These are phyloP conservation scores for Fusarium torulosum DNA, from an alignment of 2,329 filamentous ascomycete genomes.

Conservation along the genomic window DNA sequence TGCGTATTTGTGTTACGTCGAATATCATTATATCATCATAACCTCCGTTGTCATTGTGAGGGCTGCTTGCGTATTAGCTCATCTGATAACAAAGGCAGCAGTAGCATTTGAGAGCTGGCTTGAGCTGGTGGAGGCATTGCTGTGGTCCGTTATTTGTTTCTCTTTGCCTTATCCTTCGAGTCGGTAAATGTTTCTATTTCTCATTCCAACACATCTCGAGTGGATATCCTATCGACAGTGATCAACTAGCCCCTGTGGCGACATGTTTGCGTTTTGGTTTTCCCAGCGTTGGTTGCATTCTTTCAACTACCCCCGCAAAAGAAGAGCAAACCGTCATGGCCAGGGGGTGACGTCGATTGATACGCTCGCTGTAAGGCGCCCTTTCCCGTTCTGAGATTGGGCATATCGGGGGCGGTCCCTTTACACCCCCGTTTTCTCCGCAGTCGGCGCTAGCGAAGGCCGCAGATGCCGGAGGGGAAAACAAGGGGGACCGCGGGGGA, in stretches of 20 bases:
- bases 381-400: conserved; percentile 30
- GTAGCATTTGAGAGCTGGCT: no score
- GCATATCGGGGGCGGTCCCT: conserved; percentile 29
- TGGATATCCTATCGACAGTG: neutral
- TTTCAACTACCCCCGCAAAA: conserved; percentile 44
- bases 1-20: conserved; percentile 24
- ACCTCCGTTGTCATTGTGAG: conserved; percentile 16
- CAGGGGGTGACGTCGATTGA: conserved; percentile 43
- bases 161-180: neutral
- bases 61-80: conserved; percentile 23
- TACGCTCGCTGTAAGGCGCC: conserved; percentile 30
- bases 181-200: neutral
- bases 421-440: conserved; percentile 37
- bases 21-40: conserved; percentile 22
- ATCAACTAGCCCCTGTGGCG: neutral
- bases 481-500: conserved; percentile 11
- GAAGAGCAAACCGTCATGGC: conserved; percentile 21
- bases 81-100: conserved; percentile 24
- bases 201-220: conserved; percentile 5
- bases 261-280: neutral
- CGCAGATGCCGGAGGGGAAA: conserved; percentile 34
- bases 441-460: conserved; percentile 27
- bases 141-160: no score
- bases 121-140: no score
- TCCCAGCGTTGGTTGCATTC: neutral